These are phyloP conservation scores for Funneliformis mosseae DNA, from an alignment of 192 early-diverging fungal species.

Conservation along the genomic window DNA sequence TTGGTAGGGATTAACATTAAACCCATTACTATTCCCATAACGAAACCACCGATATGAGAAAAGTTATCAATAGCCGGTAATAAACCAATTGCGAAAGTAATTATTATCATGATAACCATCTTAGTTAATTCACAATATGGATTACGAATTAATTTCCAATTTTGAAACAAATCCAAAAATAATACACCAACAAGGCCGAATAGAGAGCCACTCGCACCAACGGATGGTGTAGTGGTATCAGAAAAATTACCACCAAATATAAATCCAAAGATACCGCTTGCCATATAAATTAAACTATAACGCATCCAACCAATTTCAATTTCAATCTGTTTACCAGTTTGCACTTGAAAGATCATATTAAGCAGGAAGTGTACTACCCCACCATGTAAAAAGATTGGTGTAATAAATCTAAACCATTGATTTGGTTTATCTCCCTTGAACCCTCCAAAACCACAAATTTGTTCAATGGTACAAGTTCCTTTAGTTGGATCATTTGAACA, in stretches of 20 bases:
- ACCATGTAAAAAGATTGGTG: conserved; percentile 83
- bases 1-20: conserved; percentile 74
- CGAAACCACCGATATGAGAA: conserved; percentile 83
- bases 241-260: conserved; percentile 70
- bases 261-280: conserved; percentile 76
- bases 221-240: conserved; percentile 46
- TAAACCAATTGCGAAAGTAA: conserved; percentile 73
- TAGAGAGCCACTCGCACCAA: conserved; percentile 60
- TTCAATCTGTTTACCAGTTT: conserved; percentile 74
- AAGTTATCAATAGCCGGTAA: conserved; percentile 84
- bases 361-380: conserved; percentile 77
- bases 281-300: conserved; percentile 71
- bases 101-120: conserved; percentile 59
- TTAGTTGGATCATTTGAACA: conserved; percentile 44
- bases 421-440: conserved; percentile 58
- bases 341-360: conserved; percentile 74
- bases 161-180: conserved; percentile 75
- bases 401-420: conserved; percentile 81
- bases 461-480: conserved; percentile 53
- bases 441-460: conserved; percentile 64
- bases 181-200: conserved; percentile 79
- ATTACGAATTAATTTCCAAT: conserved; percentile 68
- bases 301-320: conserved; percentile 74
- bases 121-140: conserved; percentile 72
- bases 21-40: conserved; percentile 65